Conservation (phyloP, 1,139 yeast genomes). For the Nematodospora anomalae region DNA sequence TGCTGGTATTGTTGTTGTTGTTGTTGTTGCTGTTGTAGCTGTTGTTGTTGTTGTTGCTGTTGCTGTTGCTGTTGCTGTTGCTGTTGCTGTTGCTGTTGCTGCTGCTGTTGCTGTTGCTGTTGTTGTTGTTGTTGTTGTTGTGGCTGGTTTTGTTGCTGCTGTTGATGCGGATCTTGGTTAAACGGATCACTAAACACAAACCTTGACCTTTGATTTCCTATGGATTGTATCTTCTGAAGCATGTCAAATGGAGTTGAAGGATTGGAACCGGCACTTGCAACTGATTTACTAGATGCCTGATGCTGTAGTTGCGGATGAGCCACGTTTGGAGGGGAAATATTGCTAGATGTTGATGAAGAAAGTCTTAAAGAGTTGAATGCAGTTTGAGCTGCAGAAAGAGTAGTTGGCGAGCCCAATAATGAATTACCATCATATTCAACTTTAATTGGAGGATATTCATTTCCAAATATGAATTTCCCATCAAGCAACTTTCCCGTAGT, state of each 20-base stretch:
- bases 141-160: slow-evolving; percentile 14
- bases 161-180: slow-evolving; percentile 22
- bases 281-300: slow-evolving; percentile 11
- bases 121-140: slow-evolving; percentile 15
- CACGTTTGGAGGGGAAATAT: slow-evolving; percentile 17
- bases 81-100: slow-evolving; percentile 12
- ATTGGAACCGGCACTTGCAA: slow-evolving; percentile 4
- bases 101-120: slow-evolving; percentile 16
- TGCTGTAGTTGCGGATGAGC: slow-evolving; percentile 15
- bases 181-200: slow-evolving; percentile 72
- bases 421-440: slow-evolving; percentile 48
- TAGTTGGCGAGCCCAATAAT: slow-evolving; percentile 16
- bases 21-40: slow-evolving; percentile 12
- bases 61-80: slow-evolving; percentile 10
- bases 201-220: slow-evolving; percentile 62
- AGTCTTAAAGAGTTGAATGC: slow-evolving; percentile 23
- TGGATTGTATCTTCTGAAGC: slow-evolving; percentile 47
- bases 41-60: slow-evolving; percentile 18
- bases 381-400: slow-evolving; percentile 19
- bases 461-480: slow-evolving; percentile 64
- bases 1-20: slow-evolving; percentile 6
- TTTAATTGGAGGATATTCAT: slow-evolving; percentile 50
- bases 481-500: slow-evolving; percentile 72
- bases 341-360: slow-evolving; percentile 18
- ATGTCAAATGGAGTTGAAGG: slow-evolving; percentile 11